phyloP scores from a whole-genome alignment of 345 rosid species.

The Cochlearia excelsa region DNA sequence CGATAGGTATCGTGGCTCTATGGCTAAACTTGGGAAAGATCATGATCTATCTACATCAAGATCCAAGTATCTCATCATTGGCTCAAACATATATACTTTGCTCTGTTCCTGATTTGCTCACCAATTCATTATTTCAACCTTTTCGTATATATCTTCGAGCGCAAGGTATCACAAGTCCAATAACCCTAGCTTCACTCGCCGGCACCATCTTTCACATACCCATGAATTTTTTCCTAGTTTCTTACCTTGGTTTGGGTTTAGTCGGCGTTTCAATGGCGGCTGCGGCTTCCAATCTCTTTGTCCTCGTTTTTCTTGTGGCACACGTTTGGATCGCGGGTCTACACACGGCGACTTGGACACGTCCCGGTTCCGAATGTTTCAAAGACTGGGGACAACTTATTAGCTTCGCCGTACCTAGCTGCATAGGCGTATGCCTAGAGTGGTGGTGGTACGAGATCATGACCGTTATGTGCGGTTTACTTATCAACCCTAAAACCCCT shows the following conservation, averaged over 20 bases:
- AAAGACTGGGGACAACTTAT: slow-evolving; percentile 79
- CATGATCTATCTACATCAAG: slow-evolving; percentile 65
- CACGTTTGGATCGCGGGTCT: slow-evolving; percentile 52
- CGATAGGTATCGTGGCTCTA: slow-evolving; percentile 56
- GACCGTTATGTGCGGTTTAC: slow-evolving; percentile 81
- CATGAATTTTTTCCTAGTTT: slow-evolving; percentile 54
- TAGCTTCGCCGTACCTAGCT: slow-evolving; percentile 76
- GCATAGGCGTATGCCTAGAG: slow-evolving; percentile 83
- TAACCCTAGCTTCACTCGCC: slow-evolving; percentile 63
- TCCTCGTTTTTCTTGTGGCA: slow-evolving; percentile 45
- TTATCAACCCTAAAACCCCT: slow-evolving; percentile 58
- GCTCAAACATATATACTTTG: slow-evolving; percentile 68
- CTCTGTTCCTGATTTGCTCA: slow-evolving; percentile 78
- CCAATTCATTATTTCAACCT: slow-evolving; percentile 80
- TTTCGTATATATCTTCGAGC: slow-evolving; percentile 98
- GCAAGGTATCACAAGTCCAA: slow-evolving; percentile 80
- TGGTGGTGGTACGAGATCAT: slow-evolving; percentile 96
- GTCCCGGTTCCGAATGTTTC: slow-evolving; percentile 65
- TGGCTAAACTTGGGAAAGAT: slow-evolving; percentile 71
- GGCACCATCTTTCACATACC: slow-evolving; percentile 74
- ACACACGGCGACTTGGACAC: slow-evolving; percentile 64
- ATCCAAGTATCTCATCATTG: slow-evolving; percentile 52
- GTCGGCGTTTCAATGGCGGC: slow-evolving; percentile 79
- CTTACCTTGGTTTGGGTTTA: slow-evolving; percentile 57
- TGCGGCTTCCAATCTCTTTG: slow-evolving; percentile 58